Conservation (phyloP, 208 protist species). For the Eutreptiella sp. region DNA sequence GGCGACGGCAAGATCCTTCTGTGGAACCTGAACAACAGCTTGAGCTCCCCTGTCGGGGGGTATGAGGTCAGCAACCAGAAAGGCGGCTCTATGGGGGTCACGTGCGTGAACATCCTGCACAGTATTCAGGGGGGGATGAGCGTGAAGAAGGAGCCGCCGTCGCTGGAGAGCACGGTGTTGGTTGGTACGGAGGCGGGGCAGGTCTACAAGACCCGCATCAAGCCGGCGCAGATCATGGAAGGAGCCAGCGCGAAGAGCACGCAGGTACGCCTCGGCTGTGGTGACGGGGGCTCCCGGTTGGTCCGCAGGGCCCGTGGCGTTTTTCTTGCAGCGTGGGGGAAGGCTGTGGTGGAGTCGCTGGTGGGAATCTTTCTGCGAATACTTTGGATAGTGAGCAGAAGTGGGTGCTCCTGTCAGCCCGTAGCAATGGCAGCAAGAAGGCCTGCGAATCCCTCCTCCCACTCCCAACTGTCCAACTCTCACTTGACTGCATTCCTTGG, state of each 20-base stretch:
- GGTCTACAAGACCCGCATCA: constrained; percentile 62
- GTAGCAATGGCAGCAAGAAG: too few species aligned
- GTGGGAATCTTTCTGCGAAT: constrained; percentile 51
- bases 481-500: too few species aligned
- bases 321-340: constrained; percentile 14
- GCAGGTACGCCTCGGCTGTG: too few species aligned
- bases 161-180: constrained; percentile 50
- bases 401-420: too few species aligned
- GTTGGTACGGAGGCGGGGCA: constrained; percentile 76
- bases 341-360: neutral
- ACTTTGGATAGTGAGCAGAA: too few species aligned
- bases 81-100: constrained; percentile 50
- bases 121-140: neutral
- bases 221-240: constrained; percentile 39
- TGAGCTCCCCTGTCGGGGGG: constrained; percentile 48
- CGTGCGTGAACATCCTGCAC: constrained; percentile 46
- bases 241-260: too few species aligned
- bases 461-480: too few species aligned
- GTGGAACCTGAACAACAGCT: constrained; percentile 62
- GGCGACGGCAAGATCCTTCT: constrained; percentile 65
- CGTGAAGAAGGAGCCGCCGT: constrained; percentile 36
- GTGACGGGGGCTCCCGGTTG: too few species aligned
- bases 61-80: constrained; percentile 54
- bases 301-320: neutral
- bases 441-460: too few species aligned